Percentiles rank a stretch among this genome's conserved stretches.
These are phyloP conservation scores for Triticum urartu DNA, from an alignment of 176 grass and related monocot species.

Conservation along the genomic window DNA sequence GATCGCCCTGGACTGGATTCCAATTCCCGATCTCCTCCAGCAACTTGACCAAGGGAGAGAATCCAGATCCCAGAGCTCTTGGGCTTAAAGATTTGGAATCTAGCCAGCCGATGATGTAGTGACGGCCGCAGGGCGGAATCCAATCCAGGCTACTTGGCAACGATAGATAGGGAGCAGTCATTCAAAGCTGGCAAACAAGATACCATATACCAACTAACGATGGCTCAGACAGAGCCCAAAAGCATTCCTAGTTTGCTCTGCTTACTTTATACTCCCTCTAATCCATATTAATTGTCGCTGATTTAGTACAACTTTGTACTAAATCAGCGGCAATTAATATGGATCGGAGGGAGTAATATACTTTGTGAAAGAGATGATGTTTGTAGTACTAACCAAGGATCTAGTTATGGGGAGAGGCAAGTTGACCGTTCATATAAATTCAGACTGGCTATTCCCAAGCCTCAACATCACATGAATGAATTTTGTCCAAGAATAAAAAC, in stretches of 20 bases:
- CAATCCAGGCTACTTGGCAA: not conserved
- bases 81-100: not conserved
- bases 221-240: not conserved
- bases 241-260: not conserved
- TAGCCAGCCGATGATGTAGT: not conserved
- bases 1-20: not conserved
- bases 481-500: not conserved
- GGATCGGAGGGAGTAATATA: too few species aligned
- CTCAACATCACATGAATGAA: not conserved
- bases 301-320: too few species aligned
- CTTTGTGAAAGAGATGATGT: not conserved
- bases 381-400: too few species aligned
- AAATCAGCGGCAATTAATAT: too few species aligned
- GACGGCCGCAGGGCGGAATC: not conserved
- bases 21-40: not conserved
- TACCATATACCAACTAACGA: not conserved
- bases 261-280: not conserved
- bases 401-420: not conserved
- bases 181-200: not conserved
- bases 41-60: not conserved
- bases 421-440: not conserved
- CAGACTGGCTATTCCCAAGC: not conserved
- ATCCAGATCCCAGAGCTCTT: not conserved
- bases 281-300: too few species aligned
- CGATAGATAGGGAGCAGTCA: not conserved